Percentiles rank a stretch among this genome's conserved stretches.
phyloP scores from a whole-genome alignment of 1,139 yeast species.

The Blastobotrys niveus region DNA sequence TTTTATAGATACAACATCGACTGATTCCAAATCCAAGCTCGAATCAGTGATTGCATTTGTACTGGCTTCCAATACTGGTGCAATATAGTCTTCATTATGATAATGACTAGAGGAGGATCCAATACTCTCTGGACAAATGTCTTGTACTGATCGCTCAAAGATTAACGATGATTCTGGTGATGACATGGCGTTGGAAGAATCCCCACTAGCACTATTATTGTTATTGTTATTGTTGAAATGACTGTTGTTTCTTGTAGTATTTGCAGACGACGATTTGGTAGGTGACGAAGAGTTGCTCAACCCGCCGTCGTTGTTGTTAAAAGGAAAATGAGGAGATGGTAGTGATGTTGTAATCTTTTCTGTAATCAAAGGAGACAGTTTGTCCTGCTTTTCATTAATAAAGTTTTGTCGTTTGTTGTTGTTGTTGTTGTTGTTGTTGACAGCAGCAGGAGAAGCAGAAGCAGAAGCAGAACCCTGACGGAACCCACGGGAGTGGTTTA shows the following conservation, averaged over 20 bases:
- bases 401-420: too few species aligned
- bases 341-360: too few species aligned
- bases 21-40: conserved; percentile 54
- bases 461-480: too few species aligned
- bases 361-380: too few species aligned
- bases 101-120: conserved; percentile 38
- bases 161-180: conserved; percentile 15
- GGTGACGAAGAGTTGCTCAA: background rate
- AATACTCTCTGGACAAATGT: conserved; percentile 5
- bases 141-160: conserved; percentile 14
- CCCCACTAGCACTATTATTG: background rate
- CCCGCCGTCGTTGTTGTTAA: too few species aligned
- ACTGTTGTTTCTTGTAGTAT: background rate
- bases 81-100: conserved; percentile 63
- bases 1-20: conserved; percentile 60
- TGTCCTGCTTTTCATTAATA: too few species aligned
- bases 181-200: background rate
- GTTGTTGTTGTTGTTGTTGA: too few species aligned
- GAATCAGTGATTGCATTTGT: conserved; percentile 56
- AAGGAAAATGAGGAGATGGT: too few species aligned
- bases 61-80: conserved; percentile 80
- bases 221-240: background rate
- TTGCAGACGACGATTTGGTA: background rate
- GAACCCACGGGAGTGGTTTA: too few species aligned
- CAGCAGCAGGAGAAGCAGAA: too few species aligned